phyloP scores from a whole-genome alignment of 2,329 filamentous ascomycete genomes.

The Hortaea werneckii region DNA sequence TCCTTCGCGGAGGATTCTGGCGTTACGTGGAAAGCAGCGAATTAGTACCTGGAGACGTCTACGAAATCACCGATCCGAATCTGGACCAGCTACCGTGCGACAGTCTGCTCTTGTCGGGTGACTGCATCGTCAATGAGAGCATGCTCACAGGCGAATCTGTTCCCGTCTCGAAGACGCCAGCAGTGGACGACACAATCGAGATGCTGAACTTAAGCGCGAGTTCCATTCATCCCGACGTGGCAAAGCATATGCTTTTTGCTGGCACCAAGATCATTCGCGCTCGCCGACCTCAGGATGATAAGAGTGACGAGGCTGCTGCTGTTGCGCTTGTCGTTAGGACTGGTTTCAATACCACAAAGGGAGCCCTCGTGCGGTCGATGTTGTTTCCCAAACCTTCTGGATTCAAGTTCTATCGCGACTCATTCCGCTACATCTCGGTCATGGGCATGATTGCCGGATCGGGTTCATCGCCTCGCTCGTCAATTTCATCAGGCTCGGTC shows the following conservation, averaged over 20 bases:
- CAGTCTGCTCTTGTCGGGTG: constrained; percentile 79
- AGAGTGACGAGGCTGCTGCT: constrained; percentile 78
- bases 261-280: constrained; percentile 93
- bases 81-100: constrained; percentile 84
- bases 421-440: constrained; percentile 93
- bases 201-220: constrained; percentile 69
- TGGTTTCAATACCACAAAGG: constrained; percentile 96
- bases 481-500: constrained; percentile 77
- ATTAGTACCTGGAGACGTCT: constrained; percentile 89
- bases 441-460: constrained; percentile 77
- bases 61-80: constrained; percentile 90
- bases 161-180: constrained; percentile 83
- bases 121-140: constrained; percentile 98
- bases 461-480: constrained; percentile 86
- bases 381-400: constrained; percentile 95
- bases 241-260: constrained; percentile 83
- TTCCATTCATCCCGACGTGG: constrained; percentile 71
- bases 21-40: constrained; percentile 76
- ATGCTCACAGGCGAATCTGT: constrained; percentile 98
- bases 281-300: constrained; percentile 73
- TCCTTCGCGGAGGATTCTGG: constrained; percentile 93
- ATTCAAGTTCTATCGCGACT: constrained; percentile 97
- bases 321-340: constrained; percentile 87
- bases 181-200: constrained; percentile 68
- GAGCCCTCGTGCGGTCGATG: constrained; percentile 91